Percentiles rank a stretch among this genome's conserved stretches.
Conservation (phyloP, 805 yeast species). For the Nakazawaea molendinolei region DNA sequence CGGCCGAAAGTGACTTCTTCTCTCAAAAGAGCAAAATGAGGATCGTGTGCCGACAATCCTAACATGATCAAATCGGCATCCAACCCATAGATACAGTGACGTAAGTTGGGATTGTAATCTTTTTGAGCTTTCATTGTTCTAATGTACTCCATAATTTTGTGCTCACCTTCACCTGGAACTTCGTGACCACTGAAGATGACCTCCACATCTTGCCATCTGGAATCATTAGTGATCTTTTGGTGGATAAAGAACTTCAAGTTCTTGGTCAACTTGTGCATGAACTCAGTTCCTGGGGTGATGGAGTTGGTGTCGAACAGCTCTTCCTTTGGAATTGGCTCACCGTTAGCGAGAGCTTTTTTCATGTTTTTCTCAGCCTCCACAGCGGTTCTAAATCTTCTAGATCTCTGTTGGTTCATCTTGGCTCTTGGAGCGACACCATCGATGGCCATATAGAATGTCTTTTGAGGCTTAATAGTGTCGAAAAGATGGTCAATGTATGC, state of each 20-base stretch:
- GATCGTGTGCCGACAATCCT: constrained; percentile 87
- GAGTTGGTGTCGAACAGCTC: constrained; percentile 88
- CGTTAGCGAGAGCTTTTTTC: constrained; percentile 65
- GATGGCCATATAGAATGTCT: constrained; percentile 90
- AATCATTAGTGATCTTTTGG: constrained; percentile 79
- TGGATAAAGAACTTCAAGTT: constrained; percentile 84
- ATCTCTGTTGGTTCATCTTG: constrained; percentile 95
- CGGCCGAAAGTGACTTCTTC: constrained; percentile 93
- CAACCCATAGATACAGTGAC: constrained; percentile 92
- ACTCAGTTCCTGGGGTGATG: constrained; percentile 95
- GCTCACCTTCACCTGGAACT: constrained; percentile 99
- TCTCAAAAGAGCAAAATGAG: constrained; percentile 90
- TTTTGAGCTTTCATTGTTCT: constrained; percentile 71
- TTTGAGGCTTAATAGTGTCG: constrained; percentile 77
- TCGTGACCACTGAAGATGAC: constrained; percentile 87
- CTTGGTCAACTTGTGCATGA: constrained; percentile 82
- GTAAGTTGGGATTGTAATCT: constrained; percentile 67
- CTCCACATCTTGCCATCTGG: constrained; percentile 76
- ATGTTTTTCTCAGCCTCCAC: constrained; percentile 81
- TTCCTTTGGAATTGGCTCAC: constrained; percentile 71
- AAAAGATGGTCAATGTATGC: constrained; percentile 92
- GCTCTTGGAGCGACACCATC: constrained; percentile 99
- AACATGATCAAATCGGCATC: constrained; percentile 96
- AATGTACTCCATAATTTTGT: constrained; percentile 90
- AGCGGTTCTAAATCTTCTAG: constrained; percentile 92